Evolutionary conservation across 2,329 filamentous ascomycete species (phyloP).

Genomic region (Talaromyces sp.): DNA sequence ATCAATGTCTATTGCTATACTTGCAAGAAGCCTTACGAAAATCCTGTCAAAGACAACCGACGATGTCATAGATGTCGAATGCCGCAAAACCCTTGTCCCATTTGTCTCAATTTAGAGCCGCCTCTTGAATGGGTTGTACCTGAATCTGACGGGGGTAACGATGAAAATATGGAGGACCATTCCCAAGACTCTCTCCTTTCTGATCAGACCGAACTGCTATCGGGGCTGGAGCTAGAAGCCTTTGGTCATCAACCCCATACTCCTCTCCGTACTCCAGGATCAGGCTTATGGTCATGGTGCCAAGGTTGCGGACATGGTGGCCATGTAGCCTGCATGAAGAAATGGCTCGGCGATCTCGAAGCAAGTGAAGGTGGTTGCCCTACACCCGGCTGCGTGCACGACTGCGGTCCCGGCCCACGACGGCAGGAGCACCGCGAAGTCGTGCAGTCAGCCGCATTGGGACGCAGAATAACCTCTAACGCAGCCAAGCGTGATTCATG

Average conservation of each 20-base stretch:
- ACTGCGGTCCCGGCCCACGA: conserved; percentile 55
- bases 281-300: conserved; percentile 56
- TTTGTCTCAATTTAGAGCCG: conserved; percentile 44
- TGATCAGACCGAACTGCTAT: conserved; percentile 34
- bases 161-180: conserved; percentile 24
- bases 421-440: conserved; percentile 41
- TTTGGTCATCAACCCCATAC: conserved; percentile 26
- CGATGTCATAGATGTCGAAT: conserved; percentile 52
- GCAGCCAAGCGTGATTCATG: conserved; percentile 47
- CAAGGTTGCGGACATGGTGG: conserved; percentile 61
- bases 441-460: conserved; percentile 27
- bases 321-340: conserved; percentile 57
- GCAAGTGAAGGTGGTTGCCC: conserved; percentile 57
- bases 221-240: conserved; percentile 28
- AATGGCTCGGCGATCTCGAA: conserved; percentile 54
- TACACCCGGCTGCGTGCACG: conserved; percentile 59
- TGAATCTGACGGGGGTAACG: conserved; percentile 19
- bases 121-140: conserved; percentile 41
- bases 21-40: conserved; percentile 58
- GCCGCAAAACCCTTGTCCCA: conserved; percentile 41
- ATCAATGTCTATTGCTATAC: conserved; percentile 56
- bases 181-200: conserved; percentile 46
- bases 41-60: conserved; percentile 49
- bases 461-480: conserved; percentile 34
- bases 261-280: conserved; percentile 32